Conservation (phyloP, 2,329 filamentous ascomycete genomes). For the Botrytis tulipae region DNA sequence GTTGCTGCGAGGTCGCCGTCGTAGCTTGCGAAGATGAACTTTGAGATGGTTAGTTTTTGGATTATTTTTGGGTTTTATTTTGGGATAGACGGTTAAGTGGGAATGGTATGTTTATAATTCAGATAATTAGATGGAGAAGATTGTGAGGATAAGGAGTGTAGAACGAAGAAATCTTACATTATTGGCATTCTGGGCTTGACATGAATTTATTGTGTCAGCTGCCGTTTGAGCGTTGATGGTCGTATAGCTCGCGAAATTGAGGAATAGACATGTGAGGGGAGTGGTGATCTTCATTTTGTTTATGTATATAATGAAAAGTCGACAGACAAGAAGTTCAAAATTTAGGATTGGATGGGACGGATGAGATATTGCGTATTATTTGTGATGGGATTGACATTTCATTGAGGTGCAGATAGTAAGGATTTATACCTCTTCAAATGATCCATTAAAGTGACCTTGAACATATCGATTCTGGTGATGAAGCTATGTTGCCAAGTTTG, state of each 20-base stretch:
- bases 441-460: neutral
- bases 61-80: too few relatives aligned
- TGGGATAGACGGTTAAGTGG: too few relatives aligned
- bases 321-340: neutral
- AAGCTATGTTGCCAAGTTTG: neutral
- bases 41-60: neutral
- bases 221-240: neutral
- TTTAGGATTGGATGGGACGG: accelerated
- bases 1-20: neutral
- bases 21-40: neutral
- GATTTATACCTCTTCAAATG: neutral
- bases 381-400: neutral
- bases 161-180: neutral
- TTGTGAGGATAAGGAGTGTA: too few relatives aligned
- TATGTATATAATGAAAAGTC: accelerated
- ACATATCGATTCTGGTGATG: neutral
- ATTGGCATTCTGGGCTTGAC: neutral
- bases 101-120: accelerated
- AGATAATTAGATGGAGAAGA: neutral
- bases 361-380: neutral
- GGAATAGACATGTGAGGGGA: neutral
- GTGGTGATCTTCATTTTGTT: neutral
- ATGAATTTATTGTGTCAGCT: neutral
- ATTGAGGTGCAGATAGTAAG: too few relatives aligned
- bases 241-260: neutral